A percentile compares a stretch with the other conserved stretches of the same genome.
Evolutionary conservation across 129 eudicot genomes (phyloP).

Genomic region (Flaveria linearis): DNA sequence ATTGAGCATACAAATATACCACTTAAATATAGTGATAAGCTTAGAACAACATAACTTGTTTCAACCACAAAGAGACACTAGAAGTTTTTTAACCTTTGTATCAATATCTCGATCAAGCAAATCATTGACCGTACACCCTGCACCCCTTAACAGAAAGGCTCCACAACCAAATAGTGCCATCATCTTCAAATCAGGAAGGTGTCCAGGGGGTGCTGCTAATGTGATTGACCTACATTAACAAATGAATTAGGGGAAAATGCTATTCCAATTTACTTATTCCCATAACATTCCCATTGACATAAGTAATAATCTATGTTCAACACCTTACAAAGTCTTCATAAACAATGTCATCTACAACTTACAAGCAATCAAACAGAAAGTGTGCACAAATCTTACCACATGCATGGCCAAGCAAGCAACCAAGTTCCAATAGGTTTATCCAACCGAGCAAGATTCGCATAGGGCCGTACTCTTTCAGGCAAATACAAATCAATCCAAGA

Average conservation of each 20-base stretch:
- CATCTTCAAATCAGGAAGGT: conserved; percentile 86
- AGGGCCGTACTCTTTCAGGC: conserved; percentile 49
- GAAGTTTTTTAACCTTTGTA: conserved; percentile 53
- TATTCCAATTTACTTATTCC: not conserved
- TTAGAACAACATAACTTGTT: conserved; percentile 9
- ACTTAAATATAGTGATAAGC: not conserved
- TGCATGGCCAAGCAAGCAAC: conserved; percentile 95
- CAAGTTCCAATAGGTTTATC: conserved; percentile 89
- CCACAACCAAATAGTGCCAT: conserved; percentile 90
- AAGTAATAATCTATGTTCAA: not conserved
- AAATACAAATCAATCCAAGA: conserved; percentile 87
- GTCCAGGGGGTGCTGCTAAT: conserved; percentile 80
- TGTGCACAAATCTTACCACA: conserved; percentile 56
- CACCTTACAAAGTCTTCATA: not conserved
- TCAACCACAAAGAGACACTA: conserved; percentile 4
- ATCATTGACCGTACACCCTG: conserved; percentile 95
- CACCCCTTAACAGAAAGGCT: conserved; percentile 88
- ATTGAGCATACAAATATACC: not conserved
- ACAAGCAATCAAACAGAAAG: not conserved
- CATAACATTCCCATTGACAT: too few species aligned
- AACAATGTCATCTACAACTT: not conserved
- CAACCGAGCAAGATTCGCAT: conserved; percentile 71
- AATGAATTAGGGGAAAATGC: conserved; percentile 14
- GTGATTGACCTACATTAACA: conserved; percentile 75
- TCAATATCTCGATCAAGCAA: conserved; percentile 94